These are phyloP conservation scores for Umbilicus rupestris DNA, from an alignment of 164 flowering plant species.

Conservation along the genomic window DNA sequence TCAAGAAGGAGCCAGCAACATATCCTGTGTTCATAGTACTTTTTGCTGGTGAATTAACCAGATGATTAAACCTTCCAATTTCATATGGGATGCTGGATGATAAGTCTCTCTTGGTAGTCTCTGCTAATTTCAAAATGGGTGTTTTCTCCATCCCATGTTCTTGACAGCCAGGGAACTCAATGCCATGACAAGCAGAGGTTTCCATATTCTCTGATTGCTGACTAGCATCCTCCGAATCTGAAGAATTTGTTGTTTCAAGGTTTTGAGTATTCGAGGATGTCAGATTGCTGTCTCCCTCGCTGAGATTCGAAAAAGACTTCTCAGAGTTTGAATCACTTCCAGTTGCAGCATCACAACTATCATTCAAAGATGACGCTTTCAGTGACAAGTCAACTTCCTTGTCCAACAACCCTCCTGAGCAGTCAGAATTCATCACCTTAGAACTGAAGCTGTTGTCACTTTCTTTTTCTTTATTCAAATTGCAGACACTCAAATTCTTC, in stretches of 20 bases:
- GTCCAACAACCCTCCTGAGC: conserved; percentile 17
- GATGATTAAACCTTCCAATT: conserved; percentile 13
- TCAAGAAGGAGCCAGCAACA: conserved; percentile 19
- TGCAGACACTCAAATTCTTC: conserved; percentile 17
- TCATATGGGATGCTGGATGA: conserved; percentile 10
- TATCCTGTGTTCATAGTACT: conserved; percentile 18
- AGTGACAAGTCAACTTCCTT: conserved; percentile 23
- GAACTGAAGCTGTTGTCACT: conserved; percentile 17
- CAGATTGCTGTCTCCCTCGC: conserved; percentile 72
- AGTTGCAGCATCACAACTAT: conserved; percentile 23
- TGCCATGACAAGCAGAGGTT: conserved; percentile 18
- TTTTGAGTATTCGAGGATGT: conserved; percentile 47
- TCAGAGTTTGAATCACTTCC: conserved; percentile 62
- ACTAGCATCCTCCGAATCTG: conserved; percentile 76
- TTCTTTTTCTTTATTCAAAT: conserved; percentile 11
- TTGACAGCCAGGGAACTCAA: conserved; percentile 22
- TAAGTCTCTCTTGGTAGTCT: conserved; percentile 16
- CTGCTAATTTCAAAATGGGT: conserved; percentile 17
- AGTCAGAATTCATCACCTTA: conserved; percentile 15
- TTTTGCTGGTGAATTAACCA: conserved; percentile 16
- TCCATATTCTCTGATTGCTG: conserved; percentile 61
- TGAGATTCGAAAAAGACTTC: conserved; percentile 70
- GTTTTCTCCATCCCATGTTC: conserved; percentile 23
- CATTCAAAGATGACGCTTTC: conserved; percentile 14
- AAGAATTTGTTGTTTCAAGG: conserved; percentile 49